Evolutionary conservation across 805 yeast species (phyloP), one percentile per base, ranked within the genome.

Genomic region (Wickerhamomyces alni): DNA sequence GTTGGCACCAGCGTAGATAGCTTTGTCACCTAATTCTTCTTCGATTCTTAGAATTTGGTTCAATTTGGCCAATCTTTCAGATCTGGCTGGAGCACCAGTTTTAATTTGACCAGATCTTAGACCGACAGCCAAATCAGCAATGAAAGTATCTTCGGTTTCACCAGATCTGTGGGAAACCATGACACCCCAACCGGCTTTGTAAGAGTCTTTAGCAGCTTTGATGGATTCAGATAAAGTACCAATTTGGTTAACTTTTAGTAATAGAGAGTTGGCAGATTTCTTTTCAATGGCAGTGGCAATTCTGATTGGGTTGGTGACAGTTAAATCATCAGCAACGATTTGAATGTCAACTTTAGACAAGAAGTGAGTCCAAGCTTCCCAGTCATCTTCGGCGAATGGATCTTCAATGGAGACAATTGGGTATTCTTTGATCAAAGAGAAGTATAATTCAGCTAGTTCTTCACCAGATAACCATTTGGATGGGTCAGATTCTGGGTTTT

Each of bases 101-200:
- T 91, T 91, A 74, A 91, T 86, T 80, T 91, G 98, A 69, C 97
- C 99, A 55, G 95, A 61, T 82, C 97, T 87, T 70, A 91, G 80
- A 78, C 98, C 98, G 61, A 93, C 99, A 62, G 87, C 76, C 67
- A 91, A 80, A 73, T 91, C 98, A 64, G 99, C 98, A 70, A 91
- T 91, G 77, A 87, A 82, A 62, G 94, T 83, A 74, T 93, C 99
- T 77, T 93, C 99, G 56, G 97, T 89, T 80, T 91, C 99, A 76
- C 99, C 99, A 59, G 97, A 89, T 82, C 99, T 88, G 87, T 91
- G 99, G 63, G 97, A 89, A 61, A 93, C 98, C 97, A 91, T 89
- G 66, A 89, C 96, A 79, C 97, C 97, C 99, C 99, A 91, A 65
- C 87, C 87, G 52, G 96, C 97, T 52, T 80, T 82, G 74, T 80